Base-by-base conservation (phyloP, 2,329 filamentous ascomycete species). In the Neonectria ditissima region DNA sequence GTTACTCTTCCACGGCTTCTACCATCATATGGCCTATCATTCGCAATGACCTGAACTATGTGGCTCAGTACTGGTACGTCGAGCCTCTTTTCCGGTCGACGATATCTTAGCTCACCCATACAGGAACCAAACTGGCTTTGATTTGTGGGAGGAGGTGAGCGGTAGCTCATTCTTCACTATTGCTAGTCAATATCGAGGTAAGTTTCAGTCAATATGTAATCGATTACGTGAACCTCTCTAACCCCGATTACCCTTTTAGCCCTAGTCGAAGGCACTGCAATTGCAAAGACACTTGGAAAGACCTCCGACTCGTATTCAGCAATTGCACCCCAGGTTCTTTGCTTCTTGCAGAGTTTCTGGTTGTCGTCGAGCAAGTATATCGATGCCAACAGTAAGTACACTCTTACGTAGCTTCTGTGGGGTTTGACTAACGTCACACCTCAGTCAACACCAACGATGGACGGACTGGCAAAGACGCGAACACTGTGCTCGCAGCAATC, bases 131-230 rank as follows among this genome's bases (percentile, higher is more conserved):
- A 86, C 85, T 0, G 86, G 86, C 6, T 96, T 89, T 72, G 93
- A 97, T 76, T 84, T 97, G 3, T 96, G 93, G 93, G 93, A 96
- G 76, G 93, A 96, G 76, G 87, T 94, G 14, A 81, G 83, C 24
- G 91, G 92, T 43, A 89, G 87, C 22, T 94, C 91, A 0, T 96
- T 94, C 82, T 97, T 95, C 78, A 96, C 92, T 1, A 80, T 89
- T 32, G 87, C 88, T 3, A 85, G 86, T 43, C 88, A 92, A 64
- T 89, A 95, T 75, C 87, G 92, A 69, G 84, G 89, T 71, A 74
- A 84, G 65, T 77, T 24, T 20, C 13, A 18, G 11, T 2, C 5
- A 32, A 24, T 7, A n/a, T 9, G 11, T 5, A 30, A 10, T 20
- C 4, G 16, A n/a, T 7, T 22, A 18, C 11, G 5, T 13, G 10